These are phyloP conservation scores for Ceratocystis huliohia DNA, from an alignment of 2,329 filamentous ascomycete species.

Conservation along the genomic window DNA sequence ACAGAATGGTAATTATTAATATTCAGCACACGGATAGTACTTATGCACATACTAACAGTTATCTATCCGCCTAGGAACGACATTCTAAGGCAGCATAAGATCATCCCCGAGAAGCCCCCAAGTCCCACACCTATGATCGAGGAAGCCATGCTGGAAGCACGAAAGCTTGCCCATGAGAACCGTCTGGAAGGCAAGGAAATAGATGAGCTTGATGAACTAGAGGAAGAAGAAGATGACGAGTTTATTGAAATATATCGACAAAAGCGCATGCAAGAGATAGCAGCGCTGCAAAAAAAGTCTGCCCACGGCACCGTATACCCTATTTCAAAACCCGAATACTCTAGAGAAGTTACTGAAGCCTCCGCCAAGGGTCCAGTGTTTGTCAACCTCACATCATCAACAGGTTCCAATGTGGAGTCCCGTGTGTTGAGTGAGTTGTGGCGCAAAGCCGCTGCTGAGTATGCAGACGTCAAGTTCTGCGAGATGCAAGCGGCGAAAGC, in stretches of 20 bases:
- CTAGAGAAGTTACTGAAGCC: conserved; percentile 79
- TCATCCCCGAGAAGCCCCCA: conserved; percentile 95
- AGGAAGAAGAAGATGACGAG: conserved; percentile 88
- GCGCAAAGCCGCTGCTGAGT: conserved; percentile 70
- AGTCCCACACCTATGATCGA: conserved; percentile 93
- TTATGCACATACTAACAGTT: not conserved
- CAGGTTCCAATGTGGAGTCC: conserved; percentile 73
- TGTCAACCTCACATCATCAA: conserved; percentile 68
- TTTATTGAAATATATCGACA: conserved; percentile 82
- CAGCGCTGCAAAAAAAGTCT: conserved; percentile 59
- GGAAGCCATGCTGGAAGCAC: conserved; percentile 77
- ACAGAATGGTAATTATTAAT: conserved; percentile 68
- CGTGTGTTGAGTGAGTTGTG: conserved; percentile 73
- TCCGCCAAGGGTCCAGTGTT: conserved; percentile 57
- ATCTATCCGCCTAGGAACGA: conserved; percentile 60
- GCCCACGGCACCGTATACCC: conserved; percentile 86
- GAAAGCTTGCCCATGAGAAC: conserved; percentile 77
- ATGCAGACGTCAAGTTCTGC: conserved; percentile 93
- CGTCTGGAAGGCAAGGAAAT: conserved; percentile 86
- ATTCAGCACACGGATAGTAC: not conserved
- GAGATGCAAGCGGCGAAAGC: conserved; percentile 86
- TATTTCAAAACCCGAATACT: conserved; percentile 87
- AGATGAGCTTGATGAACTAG: conserved; percentile 82
- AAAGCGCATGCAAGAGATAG: conserved; percentile 75
- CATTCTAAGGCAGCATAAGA: conserved; percentile 87